These are phyloP conservation scores for Solanum neorickii DNA, from an alignment of 257 asterid genomes.

Conservation along the genomic window DNA sequence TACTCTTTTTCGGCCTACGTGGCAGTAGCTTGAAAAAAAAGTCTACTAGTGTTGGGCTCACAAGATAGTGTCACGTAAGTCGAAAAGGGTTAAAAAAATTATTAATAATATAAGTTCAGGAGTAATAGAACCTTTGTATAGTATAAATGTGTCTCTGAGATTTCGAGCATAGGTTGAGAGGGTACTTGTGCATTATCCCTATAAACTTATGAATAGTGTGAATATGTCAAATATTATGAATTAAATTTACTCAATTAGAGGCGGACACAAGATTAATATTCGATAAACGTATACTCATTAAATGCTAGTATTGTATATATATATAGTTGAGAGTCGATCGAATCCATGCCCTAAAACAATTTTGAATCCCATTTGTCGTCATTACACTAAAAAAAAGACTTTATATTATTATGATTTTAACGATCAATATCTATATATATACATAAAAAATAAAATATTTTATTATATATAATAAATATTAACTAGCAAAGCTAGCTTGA, in stretches of 20 bases:
- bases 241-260: neutral
- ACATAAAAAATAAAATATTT: neutral
- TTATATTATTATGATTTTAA: neutral
- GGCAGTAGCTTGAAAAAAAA: too few species aligned
- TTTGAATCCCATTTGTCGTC: neutral
- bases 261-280: neutral
- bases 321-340: neutral
- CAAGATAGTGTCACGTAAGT: rapidly evolving
- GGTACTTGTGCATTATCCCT: too few species aligned
- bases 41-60: too few species aligned
- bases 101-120: too few species aligned
- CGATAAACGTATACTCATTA: neutral
- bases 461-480: neutral
- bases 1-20: too few species aligned
- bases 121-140: too few species aligned
- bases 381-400: neutral
- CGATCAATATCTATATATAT: neutral
- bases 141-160: too few species aligned
- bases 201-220: neutral
- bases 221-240: conserved; percentile 2
- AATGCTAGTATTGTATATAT: neutral
- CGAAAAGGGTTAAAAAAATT: too few species aligned
- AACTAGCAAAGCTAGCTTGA: neutral
- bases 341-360: neutral
- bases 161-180: too few species aligned